Conservation (phyloP, 1,284 basidiomycete genomes). For the Ustilago xerochloae region DNA sequence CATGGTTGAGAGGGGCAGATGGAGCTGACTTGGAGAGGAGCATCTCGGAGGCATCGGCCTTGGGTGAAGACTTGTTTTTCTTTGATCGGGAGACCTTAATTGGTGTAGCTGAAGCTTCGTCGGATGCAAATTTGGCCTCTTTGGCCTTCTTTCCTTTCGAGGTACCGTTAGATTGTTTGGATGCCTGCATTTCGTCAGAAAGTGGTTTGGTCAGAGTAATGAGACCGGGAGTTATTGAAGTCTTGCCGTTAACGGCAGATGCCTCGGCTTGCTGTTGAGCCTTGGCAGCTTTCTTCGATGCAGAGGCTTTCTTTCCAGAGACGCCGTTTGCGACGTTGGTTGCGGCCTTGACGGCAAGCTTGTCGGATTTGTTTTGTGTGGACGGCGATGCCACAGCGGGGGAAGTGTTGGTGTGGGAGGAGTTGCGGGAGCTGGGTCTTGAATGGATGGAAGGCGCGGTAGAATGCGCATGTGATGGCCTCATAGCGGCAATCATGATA, state of each 20-base stretch:
- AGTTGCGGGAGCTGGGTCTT: constrained; percentile 48
- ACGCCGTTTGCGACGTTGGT: constrained; percentile 27
- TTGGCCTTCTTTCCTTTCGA: constrained; percentile 41
- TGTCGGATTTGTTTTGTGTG: constrained; percentile 29
- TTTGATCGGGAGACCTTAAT: constrained; percentile 34
- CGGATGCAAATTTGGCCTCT: constrained; percentile 33
- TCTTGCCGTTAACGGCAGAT: constrained; percentile 5
- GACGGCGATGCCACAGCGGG: constrained; percentile 40
- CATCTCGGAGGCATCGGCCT: constrained; percentile 34
- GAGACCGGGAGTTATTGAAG: constrained; percentile 40
- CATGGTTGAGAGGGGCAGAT: constrained; percentile 24
- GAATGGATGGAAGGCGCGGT: constrained; percentile 46
- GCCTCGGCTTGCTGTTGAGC: constrained; percentile 20
- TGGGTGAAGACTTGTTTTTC: constrained; percentile 36
- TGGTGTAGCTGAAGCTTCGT: constrained; percentile 29
- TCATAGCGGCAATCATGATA: constrained; percentile 61
- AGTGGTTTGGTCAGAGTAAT: constrained; percentile 53
- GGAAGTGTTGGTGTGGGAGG: constrained; percentile 26
- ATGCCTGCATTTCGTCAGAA: constrained; percentile 34
- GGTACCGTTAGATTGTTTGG: constrained; percentile 17
- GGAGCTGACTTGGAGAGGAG: constrained; percentile 49
- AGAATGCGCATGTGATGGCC: constrained; percentile 44
- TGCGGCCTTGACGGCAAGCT: constrained; percentile 29
- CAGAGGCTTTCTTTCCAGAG: constrained; percentile 45
- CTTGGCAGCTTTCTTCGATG: constrained; percentile 30